Evolutionary conservation across 768 basidiomycete species (phyloP).

Genomic region (Cystobasidiopsis lactophilus): DNA sequence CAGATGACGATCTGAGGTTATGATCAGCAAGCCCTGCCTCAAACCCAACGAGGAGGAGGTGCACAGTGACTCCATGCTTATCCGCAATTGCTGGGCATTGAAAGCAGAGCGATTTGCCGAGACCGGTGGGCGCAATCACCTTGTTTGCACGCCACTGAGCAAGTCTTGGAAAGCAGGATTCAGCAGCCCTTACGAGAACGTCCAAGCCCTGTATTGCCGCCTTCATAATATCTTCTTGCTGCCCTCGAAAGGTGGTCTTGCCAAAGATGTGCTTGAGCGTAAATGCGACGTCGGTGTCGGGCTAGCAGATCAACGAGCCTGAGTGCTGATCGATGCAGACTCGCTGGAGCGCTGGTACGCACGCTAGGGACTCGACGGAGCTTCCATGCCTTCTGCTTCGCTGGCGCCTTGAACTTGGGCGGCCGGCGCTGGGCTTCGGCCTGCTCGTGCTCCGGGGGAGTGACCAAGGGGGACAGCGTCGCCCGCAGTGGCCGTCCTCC

Average conservation of each 20-base stretch:
- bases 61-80: constrained; percentile 27
- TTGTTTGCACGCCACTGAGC: no score
- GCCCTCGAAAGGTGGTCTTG: constrained; percentile 45
- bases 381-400: neutral
- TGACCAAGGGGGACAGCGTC: constrained; percentile 3
- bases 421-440: neutral
- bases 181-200: neutral
- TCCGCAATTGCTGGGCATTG: constrained; percentile 56
- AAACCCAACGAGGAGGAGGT: constrained; percentile 1
- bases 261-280: constrained; percentile 35
- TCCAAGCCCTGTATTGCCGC: constrained; percentile 39
- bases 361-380: neutral
- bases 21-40: no score
- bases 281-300: neutral
- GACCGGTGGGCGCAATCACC: constrained; percentile 64
- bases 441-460: constrained; percentile 3
- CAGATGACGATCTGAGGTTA: neutral
- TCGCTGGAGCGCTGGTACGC: neutral
- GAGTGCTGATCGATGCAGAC: neutral
- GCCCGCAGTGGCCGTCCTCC: neutral
- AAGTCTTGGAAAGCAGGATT: neutral
- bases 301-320: neutral
- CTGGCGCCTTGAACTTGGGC: neutral
- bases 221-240: constrained; percentile 52
- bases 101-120: constrained; percentile 64